phyloP scores from a whole-genome alignment of 306 rosid genomes.

The Quercus aquifolioides region DNA sequence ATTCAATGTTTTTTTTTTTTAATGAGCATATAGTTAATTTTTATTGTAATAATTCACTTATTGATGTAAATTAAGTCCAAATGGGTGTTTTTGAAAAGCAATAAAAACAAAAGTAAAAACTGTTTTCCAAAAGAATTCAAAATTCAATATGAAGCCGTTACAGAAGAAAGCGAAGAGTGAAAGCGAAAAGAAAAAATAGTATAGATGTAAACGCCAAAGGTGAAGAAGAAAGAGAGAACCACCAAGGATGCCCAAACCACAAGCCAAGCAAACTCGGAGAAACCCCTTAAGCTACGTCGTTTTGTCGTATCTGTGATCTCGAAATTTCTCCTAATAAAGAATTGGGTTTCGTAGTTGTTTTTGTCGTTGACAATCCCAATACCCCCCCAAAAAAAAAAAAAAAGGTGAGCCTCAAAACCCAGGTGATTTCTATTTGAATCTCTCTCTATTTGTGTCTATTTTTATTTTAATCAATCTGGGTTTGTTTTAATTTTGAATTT shows the following conservation, averaged over 20 bases:
- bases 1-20: too few relatives aligned
- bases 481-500: not conserved
- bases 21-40: too few relatives aligned
- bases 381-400: not conserved
- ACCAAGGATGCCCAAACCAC: not conserved
- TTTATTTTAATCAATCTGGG: not conserved
- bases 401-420: not conserved
- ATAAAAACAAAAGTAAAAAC: not conserved
- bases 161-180: constrained; percentile 9
- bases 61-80: too few relatives aligned
- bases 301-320: constrained; percentile 22
- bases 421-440: constrained; percentile 6
- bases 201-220: not conserved
- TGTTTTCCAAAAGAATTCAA: not conserved
- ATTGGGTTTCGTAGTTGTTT: not conserved
- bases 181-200: not conserved
- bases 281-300: constrained; percentile 20
- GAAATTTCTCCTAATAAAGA: not conserved
- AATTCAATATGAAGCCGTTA: constrained; percentile 12
- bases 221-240: too few relatives aligned
- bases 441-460: not conserved
- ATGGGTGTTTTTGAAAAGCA: not conserved
- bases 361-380: not conserved
- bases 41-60: too few relatives aligned
- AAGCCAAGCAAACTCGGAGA: not conserved